phyloP scores from a whole-genome alignment of 441 rosid species.

The Bruguiera hainesii region DNA sequence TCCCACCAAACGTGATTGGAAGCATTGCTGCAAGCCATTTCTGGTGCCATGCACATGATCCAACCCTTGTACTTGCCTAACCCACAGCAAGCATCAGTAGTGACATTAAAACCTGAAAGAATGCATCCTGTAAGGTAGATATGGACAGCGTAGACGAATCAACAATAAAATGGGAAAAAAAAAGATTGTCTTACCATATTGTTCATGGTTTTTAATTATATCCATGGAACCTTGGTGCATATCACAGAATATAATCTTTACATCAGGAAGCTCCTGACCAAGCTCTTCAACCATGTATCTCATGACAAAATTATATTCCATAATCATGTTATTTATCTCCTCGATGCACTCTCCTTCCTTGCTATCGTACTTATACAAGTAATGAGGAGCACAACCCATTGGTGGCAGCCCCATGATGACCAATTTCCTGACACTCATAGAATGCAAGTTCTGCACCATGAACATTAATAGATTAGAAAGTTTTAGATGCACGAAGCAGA shows the following conservation, averaged over 20 bases:
- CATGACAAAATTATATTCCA: slow-evolving; percentile 79
- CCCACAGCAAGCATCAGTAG: slow-evolving; percentile 87
- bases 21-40: slow-evolving; percentile 81
- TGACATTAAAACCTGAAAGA: slow-evolving; percentile 63
- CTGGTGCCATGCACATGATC: slow-evolving; percentile 78
- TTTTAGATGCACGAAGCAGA: neutral
- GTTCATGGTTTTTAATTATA: slow-evolving; percentile 55
- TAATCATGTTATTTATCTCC: slow-evolving; percentile 67
- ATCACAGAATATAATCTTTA: slow-evolving; percentile 68
- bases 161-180: neutral
- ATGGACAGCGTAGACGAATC: neutral
- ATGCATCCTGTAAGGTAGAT: neutral
- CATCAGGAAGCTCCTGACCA: slow-evolving; percentile 47
- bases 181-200: slow-evolving; percentile 45
- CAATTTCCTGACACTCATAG: slow-evolving; percentile 51
- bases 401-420: slow-evolving; percentile 70
- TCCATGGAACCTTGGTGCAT: slow-evolving; percentile 73
- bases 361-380: slow-evolving; percentile 64
- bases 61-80: slow-evolving; percentile 80
- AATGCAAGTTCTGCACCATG: slow-evolving; percentile 60
- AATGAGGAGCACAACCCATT: slow-evolving; percentile 80
- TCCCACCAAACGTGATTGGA: slow-evolving; percentile 89
- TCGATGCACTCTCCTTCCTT: slow-evolving; percentile 69
- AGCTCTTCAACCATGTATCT: slow-evolving; percentile 64
- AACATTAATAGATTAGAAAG: slow-evolving; percentile 7